Conservation (phyloP, 495 filamentous ascomycete species). For the Cercophora scortea region DNA sequence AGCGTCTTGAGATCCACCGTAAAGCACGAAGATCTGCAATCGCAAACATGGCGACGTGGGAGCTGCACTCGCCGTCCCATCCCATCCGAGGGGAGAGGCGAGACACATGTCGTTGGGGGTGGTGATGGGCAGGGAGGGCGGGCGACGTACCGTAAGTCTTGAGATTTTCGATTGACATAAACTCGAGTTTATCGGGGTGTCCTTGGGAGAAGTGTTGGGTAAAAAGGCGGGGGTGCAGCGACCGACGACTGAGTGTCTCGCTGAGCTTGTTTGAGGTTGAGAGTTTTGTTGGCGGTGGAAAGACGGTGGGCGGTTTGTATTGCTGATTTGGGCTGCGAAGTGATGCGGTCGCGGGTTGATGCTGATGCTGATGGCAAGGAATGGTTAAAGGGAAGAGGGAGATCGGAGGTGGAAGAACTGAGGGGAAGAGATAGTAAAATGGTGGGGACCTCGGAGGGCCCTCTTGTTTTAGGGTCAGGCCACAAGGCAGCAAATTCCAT, state of each 20-base stretch:
- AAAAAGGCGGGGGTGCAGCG: constrained; percentile 29
- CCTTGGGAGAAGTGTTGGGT: constrained; percentile 36
- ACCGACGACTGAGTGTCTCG: constrained; percentile 38
- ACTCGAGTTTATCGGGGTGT: constrained; percentile 54
- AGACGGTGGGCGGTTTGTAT: neutral
- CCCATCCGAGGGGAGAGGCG: too few species aligned
- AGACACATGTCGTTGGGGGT: neutral
- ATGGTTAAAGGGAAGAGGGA: constrained; percentile 14
- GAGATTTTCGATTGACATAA: constrained; percentile 99
- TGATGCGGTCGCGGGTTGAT: constrained; percentile 11
- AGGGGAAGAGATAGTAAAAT: constrained; percentile 20
- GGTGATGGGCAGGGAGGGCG: neutral
- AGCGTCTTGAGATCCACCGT: neutral
- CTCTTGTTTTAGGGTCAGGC: constrained; percentile 8
- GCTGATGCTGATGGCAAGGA: constrained; percentile 19
- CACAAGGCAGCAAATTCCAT: constrained; percentile 14
- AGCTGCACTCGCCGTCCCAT: too few species aligned
- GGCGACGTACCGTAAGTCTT: constrained; percentile 87
- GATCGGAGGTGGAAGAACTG: constrained; percentile 7
- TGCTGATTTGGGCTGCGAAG: neutral
- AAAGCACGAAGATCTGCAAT: neutral
- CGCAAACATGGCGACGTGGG: neutral
- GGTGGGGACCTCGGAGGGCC: constrained; percentile 8
- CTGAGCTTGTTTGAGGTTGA: constrained; percentile 10
- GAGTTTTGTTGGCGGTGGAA: neutral